Percentiles rank a stretch among this genome's conserved stretches.
Evolutionary conservation across 306 rosid genomes (phyloP).

Genomic region (Vigna trinervia): DNA sequence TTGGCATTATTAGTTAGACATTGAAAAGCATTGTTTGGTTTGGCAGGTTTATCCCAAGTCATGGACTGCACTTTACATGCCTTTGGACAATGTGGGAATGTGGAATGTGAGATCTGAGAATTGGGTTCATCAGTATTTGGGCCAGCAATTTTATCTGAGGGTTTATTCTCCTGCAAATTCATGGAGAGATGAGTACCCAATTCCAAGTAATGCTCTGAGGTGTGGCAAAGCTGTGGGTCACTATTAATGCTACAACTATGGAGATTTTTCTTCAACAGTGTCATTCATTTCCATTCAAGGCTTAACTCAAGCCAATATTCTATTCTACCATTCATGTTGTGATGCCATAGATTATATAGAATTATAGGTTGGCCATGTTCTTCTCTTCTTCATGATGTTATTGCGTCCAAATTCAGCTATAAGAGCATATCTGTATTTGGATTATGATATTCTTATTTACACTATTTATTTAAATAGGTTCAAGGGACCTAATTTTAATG

Average conservation of each 20-base stretch:
- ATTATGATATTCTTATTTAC: not conserved
- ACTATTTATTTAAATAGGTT: conserved; percentile 12
- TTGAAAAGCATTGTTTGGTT: not conserved
- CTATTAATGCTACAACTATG: not conserved
- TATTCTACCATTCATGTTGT: conserved; percentile 20
- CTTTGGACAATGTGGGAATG: conserved; percentile 94
- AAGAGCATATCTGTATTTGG: not conserved
- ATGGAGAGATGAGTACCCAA: conserved; percentile 82
- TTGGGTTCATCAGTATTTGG: conserved; percentile 81
- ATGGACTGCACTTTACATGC: conserved; percentile 88
- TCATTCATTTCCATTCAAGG: conserved; percentile 28
- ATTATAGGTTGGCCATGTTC: not conserved
- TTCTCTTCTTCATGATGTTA: conserved; percentile 5
- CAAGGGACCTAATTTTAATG: conserved; percentile 8
- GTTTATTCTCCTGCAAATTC: conserved; percentile 79
- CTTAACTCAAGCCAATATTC: conserved; percentile 42
- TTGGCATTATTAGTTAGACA: not conserved
- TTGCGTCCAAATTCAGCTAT: conserved; percentile 19
- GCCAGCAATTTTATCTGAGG: conserved; percentile 85
- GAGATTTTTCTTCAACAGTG: not conserved
- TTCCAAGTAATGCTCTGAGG: conserved; percentile 71
- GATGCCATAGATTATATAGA: not conserved
- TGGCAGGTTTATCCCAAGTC: conserved; percentile 80
- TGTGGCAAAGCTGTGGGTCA: conserved; percentile 75
- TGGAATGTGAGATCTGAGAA: conserved; percentile 89